Conservation (phyloP, 768 basidiomycete genomes). For the Kockovaella imperatae region DNA sequence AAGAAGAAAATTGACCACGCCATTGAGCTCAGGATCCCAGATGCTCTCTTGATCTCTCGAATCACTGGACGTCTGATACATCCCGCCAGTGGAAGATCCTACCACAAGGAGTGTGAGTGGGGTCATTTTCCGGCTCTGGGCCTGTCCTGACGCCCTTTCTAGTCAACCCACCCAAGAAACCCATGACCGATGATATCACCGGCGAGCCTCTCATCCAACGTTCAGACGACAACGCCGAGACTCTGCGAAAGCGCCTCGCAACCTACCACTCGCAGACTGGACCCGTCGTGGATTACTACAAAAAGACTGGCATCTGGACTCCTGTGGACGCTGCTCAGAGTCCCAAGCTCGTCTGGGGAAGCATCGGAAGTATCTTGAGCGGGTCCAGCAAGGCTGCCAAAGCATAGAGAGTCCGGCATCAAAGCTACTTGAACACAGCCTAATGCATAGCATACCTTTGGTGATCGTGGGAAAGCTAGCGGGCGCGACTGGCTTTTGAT, state of each 20-base stretch:
- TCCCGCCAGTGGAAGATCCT: conserved; percentile 76
- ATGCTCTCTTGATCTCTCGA: conserved; percentile 90
- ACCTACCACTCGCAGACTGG: conserved; percentile 93
- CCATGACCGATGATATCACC: conserved; percentile 84
- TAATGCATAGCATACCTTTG: no score
- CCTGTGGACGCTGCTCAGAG: conserved; percentile 90
- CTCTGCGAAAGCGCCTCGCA: conserved; percentile 74
- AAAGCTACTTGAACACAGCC: no score
- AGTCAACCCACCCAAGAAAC: conserved; percentile 88
- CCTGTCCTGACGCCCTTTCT: not conserved
- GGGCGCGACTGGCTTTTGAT: no score
- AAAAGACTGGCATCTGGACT: conserved; percentile 77
- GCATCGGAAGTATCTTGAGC: conserved; percentile 33
- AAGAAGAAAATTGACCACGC: conserved; percentile 80
- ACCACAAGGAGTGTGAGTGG: conserved; percentile 87
- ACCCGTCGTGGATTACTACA: conserved; percentile 95
- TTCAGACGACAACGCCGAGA: conserved; percentile 95
- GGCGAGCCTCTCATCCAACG: conserved; percentile 95
- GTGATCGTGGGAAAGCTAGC: no score
- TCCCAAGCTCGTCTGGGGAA: conserved; percentile 76
- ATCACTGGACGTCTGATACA: conserved; percentile 96
- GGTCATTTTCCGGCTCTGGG: not conserved
- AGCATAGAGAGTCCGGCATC: no score
- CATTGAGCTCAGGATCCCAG: conserved; percentile 83
- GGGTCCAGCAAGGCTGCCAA: conserved; percentile 18